Conservation (phyloP, 148 eudicot species). For the Polygonum aviculare region DNA sequence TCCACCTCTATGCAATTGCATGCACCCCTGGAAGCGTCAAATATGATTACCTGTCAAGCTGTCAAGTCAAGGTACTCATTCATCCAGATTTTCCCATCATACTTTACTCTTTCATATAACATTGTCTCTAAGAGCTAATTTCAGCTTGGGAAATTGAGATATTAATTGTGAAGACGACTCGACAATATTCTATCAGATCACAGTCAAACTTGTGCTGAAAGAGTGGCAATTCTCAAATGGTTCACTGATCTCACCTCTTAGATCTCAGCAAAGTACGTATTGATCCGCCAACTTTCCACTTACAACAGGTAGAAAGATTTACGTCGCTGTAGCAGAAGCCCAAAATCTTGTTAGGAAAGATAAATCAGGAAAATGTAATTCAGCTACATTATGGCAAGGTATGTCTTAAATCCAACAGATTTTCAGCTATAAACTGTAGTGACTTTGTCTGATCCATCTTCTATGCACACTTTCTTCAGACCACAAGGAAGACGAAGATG, state of each 20-base stretch:
- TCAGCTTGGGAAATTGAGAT: conserved; percentile 18
- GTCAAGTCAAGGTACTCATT: conserved; percentile 78
- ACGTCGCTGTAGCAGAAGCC: conserved; percentile 65
- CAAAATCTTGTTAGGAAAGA: conserved; percentile 69
- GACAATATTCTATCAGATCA: conserved; percentile 70
- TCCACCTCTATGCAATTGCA: conserved; percentile 65
- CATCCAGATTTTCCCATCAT: not conserved
- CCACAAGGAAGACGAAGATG: conserved; percentile 46
- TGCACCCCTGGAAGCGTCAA: conserved; percentile 22
- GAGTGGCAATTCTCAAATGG: conserved; percentile 97
- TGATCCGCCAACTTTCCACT: conserved; percentile 38
- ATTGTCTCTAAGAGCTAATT: not conserved
- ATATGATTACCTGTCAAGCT: conserved; percentile 68
- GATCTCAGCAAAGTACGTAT: conserved; percentile 37
- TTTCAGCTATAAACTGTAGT: not conserved
- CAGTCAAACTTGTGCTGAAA: conserved; percentile 61
- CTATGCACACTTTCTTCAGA: conserved; percentile 29
- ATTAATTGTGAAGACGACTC: conserved; percentile 73
- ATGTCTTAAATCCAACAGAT: not conserved
- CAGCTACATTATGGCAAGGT: conserved; percentile 96
- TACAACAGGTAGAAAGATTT: conserved; percentile 75
- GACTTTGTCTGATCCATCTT: not conserved
- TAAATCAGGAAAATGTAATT: conserved; percentile 51
- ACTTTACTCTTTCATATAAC: not conserved
- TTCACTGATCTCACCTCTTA: conserved; percentile 41